Evolutionary conservation across 2,329 filamentous ascomycete species (phyloP), one percentile per base, ranked within the genome.

Genomic region (Exserohilum rostratum): DNA sequence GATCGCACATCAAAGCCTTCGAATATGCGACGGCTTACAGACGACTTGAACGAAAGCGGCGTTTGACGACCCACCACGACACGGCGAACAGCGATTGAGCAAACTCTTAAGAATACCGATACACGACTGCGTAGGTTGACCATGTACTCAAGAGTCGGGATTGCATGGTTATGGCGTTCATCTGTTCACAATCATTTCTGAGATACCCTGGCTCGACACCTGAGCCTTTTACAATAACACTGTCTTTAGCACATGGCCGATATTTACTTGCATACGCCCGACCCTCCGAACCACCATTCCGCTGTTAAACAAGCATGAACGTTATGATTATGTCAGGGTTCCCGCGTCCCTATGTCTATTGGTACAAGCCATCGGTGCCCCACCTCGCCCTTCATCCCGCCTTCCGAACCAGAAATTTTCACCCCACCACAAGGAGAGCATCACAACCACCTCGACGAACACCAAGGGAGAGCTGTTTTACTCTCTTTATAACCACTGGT

Each of bases 171-270:
- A 27, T 38, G 40, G 50, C 45, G 45, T 57, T 42, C 17, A 34
- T 37, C 40, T 29, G 45, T 25, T 7, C 50, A 20, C 9, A 38
- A 25, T 25, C 33, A 29, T 34, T 40, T 34, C 20, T 5, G 29
- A 39, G 46, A 54, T 54, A 54, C 51, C 51, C 51, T 34, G 29
- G 40, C 34, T 54, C 42, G 2, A 46, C 29, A 27, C 15, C 31
- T 11, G 31, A 49, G 38, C 38, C 45, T 39, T n/a, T 53, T 22
- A 37, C 38, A 44, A 25, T 22, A 35, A 49, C 30, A 25, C 18
- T 20, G 20, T 25, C 37, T 38, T 43, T 20, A n/a, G n/a, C 27
- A n/a, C n/a, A 13, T 10, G 2, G 6, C 30, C 20, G 40, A 31
- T 20, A 18, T 29, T 25, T n/a, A 17, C 22, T 13, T 34, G 11